phyloP scores from a whole-genome alignment of 2,329 filamentous ascomycete genomes.

The Trichoderma breve region DNA sequence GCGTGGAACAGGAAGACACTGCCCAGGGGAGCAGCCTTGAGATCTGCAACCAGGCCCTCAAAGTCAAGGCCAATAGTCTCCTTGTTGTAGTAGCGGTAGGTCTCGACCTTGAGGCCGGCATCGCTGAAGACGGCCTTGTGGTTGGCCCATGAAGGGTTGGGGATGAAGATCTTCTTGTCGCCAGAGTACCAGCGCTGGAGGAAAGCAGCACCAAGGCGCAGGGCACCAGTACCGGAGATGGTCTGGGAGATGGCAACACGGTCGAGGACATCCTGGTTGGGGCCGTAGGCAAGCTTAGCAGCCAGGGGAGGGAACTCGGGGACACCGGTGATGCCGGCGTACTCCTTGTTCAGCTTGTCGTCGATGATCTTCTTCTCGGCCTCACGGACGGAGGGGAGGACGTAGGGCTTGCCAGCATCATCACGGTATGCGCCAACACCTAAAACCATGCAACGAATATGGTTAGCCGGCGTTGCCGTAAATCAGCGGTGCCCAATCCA shows the following conservation, averaged over 20 bases:
- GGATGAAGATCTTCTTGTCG: conserved; percentile 95
- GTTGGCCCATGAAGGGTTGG: conserved; percentile 75
- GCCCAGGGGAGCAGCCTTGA: conserved; percentile 82
- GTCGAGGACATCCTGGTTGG: conserved; percentile 71
- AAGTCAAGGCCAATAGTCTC: conserved; percentile 98
- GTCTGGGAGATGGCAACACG: conserved; percentile 92
- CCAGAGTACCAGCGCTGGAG: conserved; percentile 86
- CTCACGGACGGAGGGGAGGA: conserved; percentile 86
- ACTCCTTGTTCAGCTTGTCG: conserved; percentile 87
- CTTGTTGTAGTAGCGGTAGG: conserved; percentile 99
- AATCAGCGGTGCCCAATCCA: conserved; percentile 15
- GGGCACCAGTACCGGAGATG: conserved; percentile 95
- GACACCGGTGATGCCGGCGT: conserved; percentile 94
- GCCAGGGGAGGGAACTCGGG: conserved; percentile 92
- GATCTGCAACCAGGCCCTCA: conserved; percentile 84
- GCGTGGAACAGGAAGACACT: conserved; percentile 94
- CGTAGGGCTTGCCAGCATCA: conserved; percentile 96
- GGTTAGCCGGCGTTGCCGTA: conserved; percentile 21
- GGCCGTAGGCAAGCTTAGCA: conserved; percentile 84
- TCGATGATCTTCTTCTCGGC: conserved; percentile 86
- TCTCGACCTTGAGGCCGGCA: conserved; percentile 83
- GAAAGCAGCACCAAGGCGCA: conserved; percentile 93
- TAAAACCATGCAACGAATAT: conserved; percentile 33
- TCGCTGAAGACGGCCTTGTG: conserved; percentile 96
- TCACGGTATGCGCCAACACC: conserved; percentile 98